phyloP scores from a whole-genome alignment of 257 asterid species.

The Solanum infundibuliforme region DNA sequence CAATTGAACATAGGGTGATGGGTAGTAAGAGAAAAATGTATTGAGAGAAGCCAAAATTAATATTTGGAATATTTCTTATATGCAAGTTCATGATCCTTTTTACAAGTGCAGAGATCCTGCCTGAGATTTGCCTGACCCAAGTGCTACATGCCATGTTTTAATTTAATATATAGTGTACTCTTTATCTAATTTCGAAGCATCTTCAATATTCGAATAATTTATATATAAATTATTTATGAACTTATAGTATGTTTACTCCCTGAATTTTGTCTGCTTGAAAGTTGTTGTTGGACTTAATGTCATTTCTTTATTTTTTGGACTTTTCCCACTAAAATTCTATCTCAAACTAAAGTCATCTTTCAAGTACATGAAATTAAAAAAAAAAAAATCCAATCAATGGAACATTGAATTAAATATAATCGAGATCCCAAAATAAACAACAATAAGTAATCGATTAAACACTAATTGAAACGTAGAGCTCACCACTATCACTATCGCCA shows the following conservation, averaged over 20 bases:
- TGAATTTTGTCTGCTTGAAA: conserved; percentile 17
- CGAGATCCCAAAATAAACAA: background rate
- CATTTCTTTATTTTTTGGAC: background rate
- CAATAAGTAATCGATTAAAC: background rate
- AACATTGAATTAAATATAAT: background rate
- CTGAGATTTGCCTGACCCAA: conserved; percentile 49
- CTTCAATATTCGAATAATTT: background rate
- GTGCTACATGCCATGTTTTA: conserved; percentile 25
- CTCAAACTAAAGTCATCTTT: background rate
- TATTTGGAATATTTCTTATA: conserved; percentile 51
- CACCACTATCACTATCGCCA: background rate
- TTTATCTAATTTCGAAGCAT: conserved; percentile 26
- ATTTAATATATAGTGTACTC: conserved; percentile 4
- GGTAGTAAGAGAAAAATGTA: conserved; percentile 20
- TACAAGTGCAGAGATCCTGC: conserved; percentile 49
- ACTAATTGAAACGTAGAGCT: background rate
- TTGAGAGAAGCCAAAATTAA: conserved; percentile 30
- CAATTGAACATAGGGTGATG: background rate
- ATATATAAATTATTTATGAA: conserved; percentile 1
- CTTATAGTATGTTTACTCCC: conserved; percentile 4
- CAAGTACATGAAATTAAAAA: background rate
- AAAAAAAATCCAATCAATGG: background rate
- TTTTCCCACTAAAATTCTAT: background rate
- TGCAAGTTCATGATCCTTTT: conserved; percentile 35
- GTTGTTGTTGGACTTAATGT: conserved; percentile 11